Conservation (phyloP, 1,139 yeast species). For the Nakaseomyces delphensis region DNA sequence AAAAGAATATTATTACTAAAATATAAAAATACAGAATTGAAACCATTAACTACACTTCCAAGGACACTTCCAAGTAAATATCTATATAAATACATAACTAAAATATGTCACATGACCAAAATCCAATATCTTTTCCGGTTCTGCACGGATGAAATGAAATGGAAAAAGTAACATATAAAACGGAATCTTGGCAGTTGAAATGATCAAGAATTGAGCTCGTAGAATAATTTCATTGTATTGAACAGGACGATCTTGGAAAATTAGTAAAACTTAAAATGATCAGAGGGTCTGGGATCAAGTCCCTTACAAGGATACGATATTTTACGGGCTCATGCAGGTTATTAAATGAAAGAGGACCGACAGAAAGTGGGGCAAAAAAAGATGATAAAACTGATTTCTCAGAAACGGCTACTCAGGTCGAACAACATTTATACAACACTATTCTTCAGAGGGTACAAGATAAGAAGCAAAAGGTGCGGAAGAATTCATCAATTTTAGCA, state of each 20-base stretch:
- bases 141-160: not conserved
- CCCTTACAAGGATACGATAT: not conserved
- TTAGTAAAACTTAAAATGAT: too few relatives aligned
- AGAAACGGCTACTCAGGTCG: conserved; percentile 17
- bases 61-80: too few relatives aligned
- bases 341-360: not conserved
- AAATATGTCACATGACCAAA: not conserved
- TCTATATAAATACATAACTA: too few relatives aligned
- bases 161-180: not conserved
- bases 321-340: not conserved
- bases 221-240: too few relatives aligned
- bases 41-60: too few relatives aligned
- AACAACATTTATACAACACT: conserved; percentile 18
- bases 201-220: too few relatives aligned
- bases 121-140: too few relatives aligned
- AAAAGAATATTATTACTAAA: too few relatives aligned
- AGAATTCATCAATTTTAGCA: conserved; percentile 8
- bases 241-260: too few relatives aligned
- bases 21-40: too few relatives aligned
- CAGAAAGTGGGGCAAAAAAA: not conserved
- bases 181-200: too few relatives aligned
- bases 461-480: conserved; percentile 16
- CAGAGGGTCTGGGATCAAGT: not conserved
- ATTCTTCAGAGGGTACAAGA: conserved; percentile 18
- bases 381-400: conserved; percentile 11